Evolutionary conservation across 306 rosid genomes (phyloP), one percentile per base, ranked within the genome.

Genomic region (Pyrus pyrifolia): DNA sequence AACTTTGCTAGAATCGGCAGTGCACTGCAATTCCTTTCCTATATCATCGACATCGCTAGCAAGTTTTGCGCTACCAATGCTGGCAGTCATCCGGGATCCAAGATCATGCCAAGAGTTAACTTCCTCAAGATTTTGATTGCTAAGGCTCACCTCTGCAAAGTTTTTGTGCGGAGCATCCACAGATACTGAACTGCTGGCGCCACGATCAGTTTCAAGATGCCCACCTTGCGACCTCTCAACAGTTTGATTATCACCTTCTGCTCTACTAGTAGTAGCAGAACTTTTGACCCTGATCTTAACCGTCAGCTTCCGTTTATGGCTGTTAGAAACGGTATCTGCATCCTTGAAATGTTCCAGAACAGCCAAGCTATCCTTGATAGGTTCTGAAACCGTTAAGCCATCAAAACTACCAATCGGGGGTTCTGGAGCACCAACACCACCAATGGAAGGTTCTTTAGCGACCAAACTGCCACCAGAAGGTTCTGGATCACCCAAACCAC

Each of bases 91-190:
- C 75, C 84, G 93, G 22, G 96, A 95, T 73, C 97, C 93, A 57
- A 2, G 93, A 82, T 82, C 88, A 53, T 88, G 93, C 73, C 90
- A 92, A 62, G 97, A 92, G 81, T 87, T 92, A 17, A 87, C 93
- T 81, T 95, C 98, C 83, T 95, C 97, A 3, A 88, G 70, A 69
- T 90, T 88, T 71, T 84, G 93, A 81, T 84, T 81, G 85, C 91
- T 78, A 29, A 76, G 81, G 76, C 97, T 90, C 69, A 72, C 79
- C 81, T 89, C 96, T 0, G 87, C 70, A 74, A 90, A 85, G 78
- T 86, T 92, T 81, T 91, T 88, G 70, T 71, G 89, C 53, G 98
- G 98, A 62, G 98, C 98, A 81, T 95, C 98, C 55, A 95, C 98
- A 11, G 98, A 95, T 76, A 94, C 95, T 58, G 98, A 95, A 85